Conservation (phyloP, 2,329 filamentous ascomycete species). For the Epichloe sylvatica region DNA sequence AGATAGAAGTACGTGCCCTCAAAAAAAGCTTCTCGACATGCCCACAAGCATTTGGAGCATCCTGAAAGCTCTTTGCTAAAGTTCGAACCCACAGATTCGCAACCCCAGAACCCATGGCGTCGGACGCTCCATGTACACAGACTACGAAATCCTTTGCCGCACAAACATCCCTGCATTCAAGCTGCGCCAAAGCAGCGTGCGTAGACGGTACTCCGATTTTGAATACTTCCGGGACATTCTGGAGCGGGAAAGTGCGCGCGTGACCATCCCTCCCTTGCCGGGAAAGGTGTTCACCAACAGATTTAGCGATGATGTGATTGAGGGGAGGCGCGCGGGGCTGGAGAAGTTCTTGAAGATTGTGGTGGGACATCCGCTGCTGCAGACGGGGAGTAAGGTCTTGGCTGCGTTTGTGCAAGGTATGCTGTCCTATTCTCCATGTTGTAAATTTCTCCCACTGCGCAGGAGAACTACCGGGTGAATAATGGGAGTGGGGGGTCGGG, state of each 20-base stretch:
- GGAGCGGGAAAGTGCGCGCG: conserved; percentile 83
- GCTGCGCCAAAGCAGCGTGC: conserved; percentile 74
- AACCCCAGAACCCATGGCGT: conserved; percentile 91
- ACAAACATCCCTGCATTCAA: conserved; percentile 99
- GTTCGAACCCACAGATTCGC: conserved; percentile 53
- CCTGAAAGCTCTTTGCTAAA: neutral
- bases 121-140: conserved; percentile 92
- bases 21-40: neutral
- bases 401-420: conserved; percentile 92
- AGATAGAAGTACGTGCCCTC: conserved; percentile 68
- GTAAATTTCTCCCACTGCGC: neutral
- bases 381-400: conserved; percentile 94
- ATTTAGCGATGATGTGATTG: conserved; percentile 96
- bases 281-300: conserved; percentile 97
- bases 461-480: no score
- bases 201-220: conserved; percentile 92
- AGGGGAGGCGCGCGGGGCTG: conserved; percentile 77
- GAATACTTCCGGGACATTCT: conserved; percentile 98
- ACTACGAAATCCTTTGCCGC: conserved; percentile 93
- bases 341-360: conserved; percentile 97
- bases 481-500: neutral
- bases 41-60: neutral
- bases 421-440: neutral
- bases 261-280: conserved; percentile 88
- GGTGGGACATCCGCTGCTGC: conserved; percentile 85